These are phyloP conservation scores for Helicostylum pulchrum DNA, from an alignment of 192 early-diverging fungal species.

Conservation along the genomic window DNA sequence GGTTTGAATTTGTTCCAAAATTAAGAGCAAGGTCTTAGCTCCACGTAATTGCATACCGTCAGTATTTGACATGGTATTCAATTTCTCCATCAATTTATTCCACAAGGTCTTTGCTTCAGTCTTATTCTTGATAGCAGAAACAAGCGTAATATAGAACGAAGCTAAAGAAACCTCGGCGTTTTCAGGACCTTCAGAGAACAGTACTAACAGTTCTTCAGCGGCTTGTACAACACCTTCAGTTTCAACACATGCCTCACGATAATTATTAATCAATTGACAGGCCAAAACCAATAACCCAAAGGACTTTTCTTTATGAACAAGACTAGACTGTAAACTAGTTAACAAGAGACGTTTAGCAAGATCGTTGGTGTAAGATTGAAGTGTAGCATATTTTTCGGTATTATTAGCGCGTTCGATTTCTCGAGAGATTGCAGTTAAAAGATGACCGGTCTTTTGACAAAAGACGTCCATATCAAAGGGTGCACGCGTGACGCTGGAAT, in stretches of 20 bases:
- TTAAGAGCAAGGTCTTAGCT: background rate
- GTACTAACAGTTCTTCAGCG: background rate
- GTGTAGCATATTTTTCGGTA: background rate
- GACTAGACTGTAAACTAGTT: conserved; percentile 1
- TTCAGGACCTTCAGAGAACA: conserved; percentile 4
- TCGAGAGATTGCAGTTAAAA: background rate
- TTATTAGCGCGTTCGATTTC: background rate
- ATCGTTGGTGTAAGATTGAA: background rate
- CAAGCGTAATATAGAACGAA: background rate
- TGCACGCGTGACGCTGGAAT: background rate
- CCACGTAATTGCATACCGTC: background rate
- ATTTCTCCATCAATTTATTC: background rate
- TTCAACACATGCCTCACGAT: background rate
- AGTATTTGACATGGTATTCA: background rate
- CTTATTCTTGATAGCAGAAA: background rate
- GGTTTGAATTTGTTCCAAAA: conserved; percentile 3
- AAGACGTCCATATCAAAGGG: conserved; percentile 4
- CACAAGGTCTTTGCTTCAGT: background rate
- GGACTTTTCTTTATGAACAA: conserved; percentile 10
- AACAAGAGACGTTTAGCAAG: conserved; percentile 9
- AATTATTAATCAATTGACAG: conserved; percentile 2
- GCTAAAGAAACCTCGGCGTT: background rate
- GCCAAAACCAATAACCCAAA: conserved; percentile 5
- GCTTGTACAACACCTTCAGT: background rate
- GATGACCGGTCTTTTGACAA: conserved; percentile 6